Evolutionary conservation across 306 rosid genomes (phyloP), one percentile per base, ranked within the genome.

Genomic region (Cucurbita ficifolia): DNA sequence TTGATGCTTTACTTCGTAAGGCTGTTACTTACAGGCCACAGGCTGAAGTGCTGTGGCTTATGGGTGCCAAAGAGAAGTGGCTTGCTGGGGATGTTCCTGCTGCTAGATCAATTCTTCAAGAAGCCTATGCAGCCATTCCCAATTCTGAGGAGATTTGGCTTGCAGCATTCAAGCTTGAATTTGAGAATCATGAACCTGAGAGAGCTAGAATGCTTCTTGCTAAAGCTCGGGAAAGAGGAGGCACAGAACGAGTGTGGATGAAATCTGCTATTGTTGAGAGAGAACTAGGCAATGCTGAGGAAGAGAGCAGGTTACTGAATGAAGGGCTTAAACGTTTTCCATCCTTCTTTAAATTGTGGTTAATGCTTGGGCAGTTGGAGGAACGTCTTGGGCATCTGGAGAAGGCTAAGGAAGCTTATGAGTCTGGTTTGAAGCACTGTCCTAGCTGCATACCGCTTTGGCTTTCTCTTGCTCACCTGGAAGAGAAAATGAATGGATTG

Each of bases 41-140:
- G 83, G 97, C 97, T 73, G 96, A 92, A 81, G 97, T 92, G 64
- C 80, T 92, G 54, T 92, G 97, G 98, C 98, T 92, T 79, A 92
- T 92, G 98, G 96, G 96, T 73, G 98, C 98, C 16, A 92, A 89
- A 83, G 98, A 88, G 85, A 92, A 92, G 80, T 92, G 96, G 98
- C 96, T 89, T 77, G 98, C 96, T 73, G 98, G 97, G 22, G 96
- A 92, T 77, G 96, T 89, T 62, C 95, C 92, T 19, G 86, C 89
- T 11, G 97, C 95, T 35, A 87, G 97, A 56, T 90, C 90, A 46
- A 92, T 92, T 76, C 97, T 92, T 69, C 92, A 86, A 81, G 92
- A 92, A 86, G 96, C 96, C 38, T 92, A 92, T 78, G 95, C 95
- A 75, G 95, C 96, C 74, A 92, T 89, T 77, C 96, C 96, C 18